Conservation (phyloP, 2,329 filamentous ascomycete genomes). For the Alternaria brassicicola region DNA sequence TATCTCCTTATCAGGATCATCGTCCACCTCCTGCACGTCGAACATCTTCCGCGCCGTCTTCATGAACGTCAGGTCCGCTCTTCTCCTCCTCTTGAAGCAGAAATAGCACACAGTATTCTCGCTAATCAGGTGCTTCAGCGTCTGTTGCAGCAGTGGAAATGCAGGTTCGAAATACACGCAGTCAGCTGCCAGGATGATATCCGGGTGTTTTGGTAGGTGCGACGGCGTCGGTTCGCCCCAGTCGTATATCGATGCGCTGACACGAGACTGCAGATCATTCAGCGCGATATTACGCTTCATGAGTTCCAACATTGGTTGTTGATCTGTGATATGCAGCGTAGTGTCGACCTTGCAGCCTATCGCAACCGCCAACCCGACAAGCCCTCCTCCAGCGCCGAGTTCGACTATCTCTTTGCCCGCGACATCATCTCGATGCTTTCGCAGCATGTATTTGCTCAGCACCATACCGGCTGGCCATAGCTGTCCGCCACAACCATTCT, state of each 20-base stretch:
- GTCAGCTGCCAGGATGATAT: conserved; percentile 75
- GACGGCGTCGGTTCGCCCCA: conserved; percentile 64
- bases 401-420: conserved; percentile 79
- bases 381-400: conserved; percentile 87
- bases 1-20: conserved; percentile 55
- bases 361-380: conserved; percentile 73
- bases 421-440: conserved; percentile 70
- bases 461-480: conserved; percentile 95
- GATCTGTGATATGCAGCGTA: conserved; percentile 83
- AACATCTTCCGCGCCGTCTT: conserved; percentile 58
- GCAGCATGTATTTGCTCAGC: conserved; percentile 82
- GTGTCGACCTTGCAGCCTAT: conserved; percentile 60
- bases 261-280: conserved; percentile 70
- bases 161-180: conserved; percentile 91
- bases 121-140: conserved; percentile 74
- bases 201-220: conserved; percentile 63
- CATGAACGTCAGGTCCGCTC: conserved; percentile 65
- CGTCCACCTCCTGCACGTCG: conserved; percentile 53
- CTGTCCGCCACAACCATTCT: conserved; percentile 88
- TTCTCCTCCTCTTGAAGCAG: conserved; percentile 91
- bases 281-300: conserved; percentile 88
- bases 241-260: conserved; percentile 74
- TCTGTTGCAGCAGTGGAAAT: conserved; percentile 84
- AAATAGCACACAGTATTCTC: conserved; percentile 75
- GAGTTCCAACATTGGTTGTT: conserved; percentile 80